A percentile compares a stretch with the other conserved stretches of the same genome.
phyloP scores from a whole-genome alignment of 306 rosid genomes.

The Luffa acutangula region DNA sequence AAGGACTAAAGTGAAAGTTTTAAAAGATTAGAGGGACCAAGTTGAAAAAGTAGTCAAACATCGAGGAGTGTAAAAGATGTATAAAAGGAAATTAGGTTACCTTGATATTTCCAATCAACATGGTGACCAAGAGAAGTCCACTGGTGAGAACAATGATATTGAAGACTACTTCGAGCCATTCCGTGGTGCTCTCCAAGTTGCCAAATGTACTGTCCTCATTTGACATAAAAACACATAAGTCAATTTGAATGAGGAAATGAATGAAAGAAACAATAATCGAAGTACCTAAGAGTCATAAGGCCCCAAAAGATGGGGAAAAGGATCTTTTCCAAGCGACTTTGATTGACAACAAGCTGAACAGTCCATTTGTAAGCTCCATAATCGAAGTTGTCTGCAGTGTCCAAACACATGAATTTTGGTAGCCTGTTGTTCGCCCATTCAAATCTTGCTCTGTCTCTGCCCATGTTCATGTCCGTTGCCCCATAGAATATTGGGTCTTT shows the following conservation, averaged over 20 bases:
- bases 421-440: conserved; percentile 57
- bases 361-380: conserved; percentile 83
- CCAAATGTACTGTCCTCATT: conserved; percentile 62
- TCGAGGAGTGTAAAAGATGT: no score
- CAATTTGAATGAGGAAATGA: not conserved
- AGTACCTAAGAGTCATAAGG: conserved; percentile 86
- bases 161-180: conserved; percentile 80
- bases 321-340: conserved; percentile 68
- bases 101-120: conserved; percentile 97
- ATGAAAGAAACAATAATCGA: no score
- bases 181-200: conserved; percentile 80
- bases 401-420: conserved; percentile 59
- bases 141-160: conserved; percentile 77
- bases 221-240: not conserved
- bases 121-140: conserved; percentile 83
- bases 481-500: conserved; percentile 61
- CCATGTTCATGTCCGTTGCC: conserved; percentile 13
- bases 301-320: conserved; percentile 92
- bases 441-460: conserved; percentile 38
- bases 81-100: not conserved
- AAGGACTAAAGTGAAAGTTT: no score
- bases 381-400: conserved; percentile 35
- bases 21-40: not conserved
- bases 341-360: conserved; percentile 71
- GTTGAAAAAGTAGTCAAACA: no score